phyloP scores from a whole-genome alignment of 2,329 filamentous ascomycete genomes.

The Ascochyta clinopodiicola region DNA sequence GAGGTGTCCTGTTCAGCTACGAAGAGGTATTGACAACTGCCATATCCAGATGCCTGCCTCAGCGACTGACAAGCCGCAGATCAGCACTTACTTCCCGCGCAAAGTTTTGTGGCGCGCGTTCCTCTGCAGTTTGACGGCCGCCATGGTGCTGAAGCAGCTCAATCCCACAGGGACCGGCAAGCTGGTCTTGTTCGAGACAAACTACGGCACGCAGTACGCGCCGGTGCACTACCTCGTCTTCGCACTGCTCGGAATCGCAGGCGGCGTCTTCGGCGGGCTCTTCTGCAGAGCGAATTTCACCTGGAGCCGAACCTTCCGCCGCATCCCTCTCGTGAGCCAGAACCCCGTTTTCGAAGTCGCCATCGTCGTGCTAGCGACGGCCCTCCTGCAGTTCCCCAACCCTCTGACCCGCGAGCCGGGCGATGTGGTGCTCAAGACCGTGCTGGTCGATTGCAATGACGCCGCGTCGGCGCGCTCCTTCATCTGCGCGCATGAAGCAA shows the following conservation, averaged over 20 bases:
- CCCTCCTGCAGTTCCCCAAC: constrained; percentile 64
- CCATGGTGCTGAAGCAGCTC: constrained; percentile 62
- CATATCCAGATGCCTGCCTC: too few relatives aligned
- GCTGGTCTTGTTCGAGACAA: constrained; percentile 66
- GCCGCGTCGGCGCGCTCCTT: constrained; percentile 47
- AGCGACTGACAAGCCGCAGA: constrained; percentile 27
- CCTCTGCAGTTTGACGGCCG: constrained; percentile 63
- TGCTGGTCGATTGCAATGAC: constrained; percentile 62
- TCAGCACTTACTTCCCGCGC: constrained; percentile 65
- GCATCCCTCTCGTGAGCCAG: constrained; percentile 59
- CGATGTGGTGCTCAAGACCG: constrained; percentile 62
- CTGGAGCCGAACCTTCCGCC: constrained; percentile 64
- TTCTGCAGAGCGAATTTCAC: constrained; percentile 66
- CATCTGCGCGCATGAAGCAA: constrained; percentile 60
- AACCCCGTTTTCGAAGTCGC: constrained; percentile 64
- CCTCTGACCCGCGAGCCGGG: constrained; percentile 62
- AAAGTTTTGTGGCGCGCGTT: constrained; percentile 67
- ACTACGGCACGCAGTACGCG: constrained; percentile 64
- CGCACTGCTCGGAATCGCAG: constrained; percentile 61
- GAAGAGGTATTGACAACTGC: constrained; percentile 48
- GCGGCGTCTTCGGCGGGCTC: constrained; percentile 65
- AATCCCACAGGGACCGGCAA: constrained; percentile 67
- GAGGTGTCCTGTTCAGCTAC: constrained; percentile 66
- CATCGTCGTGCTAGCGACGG: constrained; percentile 61
- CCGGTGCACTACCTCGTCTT: constrained; percentile 64